Evolutionary conservation across 2,329 filamentous ascomycete genomes (phyloP).

Genomic region (Venturia aucupariae): DNA sequence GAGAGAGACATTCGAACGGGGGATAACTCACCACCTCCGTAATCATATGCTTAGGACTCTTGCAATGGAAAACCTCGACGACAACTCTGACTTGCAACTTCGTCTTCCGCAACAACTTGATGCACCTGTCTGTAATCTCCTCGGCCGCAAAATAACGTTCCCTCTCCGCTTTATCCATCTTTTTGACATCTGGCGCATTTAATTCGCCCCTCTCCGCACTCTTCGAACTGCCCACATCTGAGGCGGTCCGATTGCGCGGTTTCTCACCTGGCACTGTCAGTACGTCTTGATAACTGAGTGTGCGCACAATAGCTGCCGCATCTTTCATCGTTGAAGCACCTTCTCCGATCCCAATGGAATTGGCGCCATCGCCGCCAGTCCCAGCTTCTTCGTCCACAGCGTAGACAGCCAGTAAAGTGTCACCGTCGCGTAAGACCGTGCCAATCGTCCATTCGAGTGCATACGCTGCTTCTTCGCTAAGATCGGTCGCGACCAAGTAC

Average conservation of each 20-base stretch:
- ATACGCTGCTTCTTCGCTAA: constrained; percentile 89
- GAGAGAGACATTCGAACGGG: background rate
- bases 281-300: constrained; percentile 40
- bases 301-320: constrained; percentile 61
- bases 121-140: constrained; percentile 72
- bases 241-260: constrained; percentile 22
- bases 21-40: constrained; percentile 64
- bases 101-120: constrained; percentile 83
- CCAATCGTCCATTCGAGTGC: constrained; percentile 97
- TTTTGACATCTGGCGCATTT: constrained; percentile 23
- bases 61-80: constrained; percentile 96
- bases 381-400: constrained; percentile 77
- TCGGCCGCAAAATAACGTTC: constrained; percentile 76
- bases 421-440: constrained; percentile 85
- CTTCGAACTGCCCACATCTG: constrained; percentile 17
- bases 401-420: constrained; percentile 87
- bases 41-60: constrained; percentile 91
- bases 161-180: constrained; percentile 51
- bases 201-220: background rate
- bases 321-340: constrained; percentile 68
- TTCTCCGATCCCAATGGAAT: constrained; percentile 53
- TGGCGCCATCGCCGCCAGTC: constrained; percentile 37
- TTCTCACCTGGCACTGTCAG: constrained; percentile 16
- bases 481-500: constrained; percentile 90
- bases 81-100: constrained; percentile 86